These are phyloP conservation scores for Skeletonema tropicum DNA, from an alignment of 108 stramenopile genomes.

Conservation along the genomic window DNA sequence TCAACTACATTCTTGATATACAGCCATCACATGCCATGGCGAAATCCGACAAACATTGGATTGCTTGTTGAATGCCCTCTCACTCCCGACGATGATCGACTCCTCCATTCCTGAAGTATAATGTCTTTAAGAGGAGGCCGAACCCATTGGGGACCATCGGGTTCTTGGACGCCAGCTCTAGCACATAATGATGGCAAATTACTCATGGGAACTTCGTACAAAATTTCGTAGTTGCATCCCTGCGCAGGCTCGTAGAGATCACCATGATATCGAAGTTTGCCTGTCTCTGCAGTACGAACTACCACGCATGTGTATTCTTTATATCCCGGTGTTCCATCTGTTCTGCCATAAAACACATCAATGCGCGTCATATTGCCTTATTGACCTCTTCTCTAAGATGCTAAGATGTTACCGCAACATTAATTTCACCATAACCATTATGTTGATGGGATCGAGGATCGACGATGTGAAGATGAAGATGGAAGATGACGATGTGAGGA, in stretches of 20 bases:
- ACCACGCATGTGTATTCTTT: conserved; percentile 23
- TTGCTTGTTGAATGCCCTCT: neutral
- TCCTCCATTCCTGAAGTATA: conserved; percentile 21
- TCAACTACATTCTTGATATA: too few species aligned
- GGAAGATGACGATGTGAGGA: too few species aligned
- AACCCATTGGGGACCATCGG: conserved; percentile 5
- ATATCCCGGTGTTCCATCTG: conserved; percentile 23
- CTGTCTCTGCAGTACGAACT: conserved; percentile 13
- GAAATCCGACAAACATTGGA: neutral
- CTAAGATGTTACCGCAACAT: too few species aligned
- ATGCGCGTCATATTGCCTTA: neutral
- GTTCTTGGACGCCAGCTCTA: neutral
- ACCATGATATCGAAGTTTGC: conserved; percentile 13
- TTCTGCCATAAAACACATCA: conserved; percentile 35
- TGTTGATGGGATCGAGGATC: too few species aligned
- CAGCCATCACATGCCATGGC: neutral
- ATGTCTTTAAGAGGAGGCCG: conserved; percentile 24
- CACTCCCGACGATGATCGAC: neutral
- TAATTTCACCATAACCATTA: too few species aligned
- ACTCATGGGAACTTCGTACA: conserved; percentile 14
- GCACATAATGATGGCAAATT: conserved; percentile 10
- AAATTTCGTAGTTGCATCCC: conserved; percentile 18
- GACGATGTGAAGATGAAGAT: too few species aligned
- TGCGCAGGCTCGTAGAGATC: conserved; percentile 21
- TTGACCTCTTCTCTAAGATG: too few species aligned